phyloP scores from a whole-genome alignment of 257 asterid species.

The Linderniella brevidens region DNA sequence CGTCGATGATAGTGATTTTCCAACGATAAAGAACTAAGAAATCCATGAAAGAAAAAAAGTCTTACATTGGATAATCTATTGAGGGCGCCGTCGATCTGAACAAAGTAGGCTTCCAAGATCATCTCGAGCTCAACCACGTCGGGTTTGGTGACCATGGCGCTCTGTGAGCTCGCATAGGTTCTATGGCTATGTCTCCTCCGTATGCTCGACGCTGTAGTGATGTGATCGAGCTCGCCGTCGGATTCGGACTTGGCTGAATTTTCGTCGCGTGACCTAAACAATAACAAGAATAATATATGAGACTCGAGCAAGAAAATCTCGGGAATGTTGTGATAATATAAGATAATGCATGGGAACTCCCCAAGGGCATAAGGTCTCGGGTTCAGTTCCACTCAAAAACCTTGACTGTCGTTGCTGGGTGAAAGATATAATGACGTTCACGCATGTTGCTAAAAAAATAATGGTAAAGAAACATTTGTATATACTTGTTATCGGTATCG shows the following conservation, averaged over 20 bases:
- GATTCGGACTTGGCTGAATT: neutral
- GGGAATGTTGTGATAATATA: neutral
- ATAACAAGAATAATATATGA: too few species aligned
- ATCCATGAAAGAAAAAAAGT: neutral
- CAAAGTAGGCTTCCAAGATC: slow-evolving; percentile 88
- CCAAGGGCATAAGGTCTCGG: too few species aligned
- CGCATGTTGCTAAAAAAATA: too few species aligned
- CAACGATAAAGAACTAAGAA: too few species aligned
- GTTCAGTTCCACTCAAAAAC: too few species aligned
- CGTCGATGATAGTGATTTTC: too few species aligned
- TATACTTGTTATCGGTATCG: slow-evolving; percentile 14
- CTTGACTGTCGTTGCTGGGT: too few species aligned
- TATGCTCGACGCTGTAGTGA: slow-evolving; percentile 12
- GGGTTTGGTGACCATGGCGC: slow-evolving; percentile 25
- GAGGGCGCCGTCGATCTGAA: slow-evolving; percentile 68
- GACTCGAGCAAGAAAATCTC: neutral
- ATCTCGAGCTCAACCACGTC: slow-evolving; percentile 87
- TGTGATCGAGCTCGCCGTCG: slow-evolving; percentile 11
- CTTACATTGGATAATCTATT: slow-evolving; percentile 64
- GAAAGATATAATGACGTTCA: too few species aligned
- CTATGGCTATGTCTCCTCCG: slow-evolving; percentile 22
- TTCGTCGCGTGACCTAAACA: too few species aligned
- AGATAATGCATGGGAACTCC: too few species aligned
- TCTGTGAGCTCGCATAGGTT: slow-evolving; percentile 22
- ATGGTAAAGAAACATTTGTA: slow-evolving; percentile 1